Base-by-base conservation (phyloP, 768 basidiomycete species). In the Trametes villosa region DNA sequence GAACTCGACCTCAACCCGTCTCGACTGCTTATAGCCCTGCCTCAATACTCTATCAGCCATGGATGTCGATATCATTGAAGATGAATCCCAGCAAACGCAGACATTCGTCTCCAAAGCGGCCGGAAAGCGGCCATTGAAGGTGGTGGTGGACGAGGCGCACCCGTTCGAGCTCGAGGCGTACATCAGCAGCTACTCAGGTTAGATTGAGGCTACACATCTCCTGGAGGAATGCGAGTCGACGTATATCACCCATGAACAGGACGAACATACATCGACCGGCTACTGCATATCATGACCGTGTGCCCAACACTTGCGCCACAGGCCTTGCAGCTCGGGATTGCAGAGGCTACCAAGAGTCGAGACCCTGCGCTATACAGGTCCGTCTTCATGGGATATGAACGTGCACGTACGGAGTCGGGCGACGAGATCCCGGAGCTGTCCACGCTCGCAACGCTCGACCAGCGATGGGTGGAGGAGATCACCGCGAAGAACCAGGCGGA, bases 91-190 rank as follows among this genome's bases (percentile, higher is more conserved):
- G 4, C 20, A 22, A 9, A 7, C n/a, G 3, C 26, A 42, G 1
- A 34, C 18, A 7, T 18, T 40, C 1, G n/a, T 17, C 0, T 22
- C n/a, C 11, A 63, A 56, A 24, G 30, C 40, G 15, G 40, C 58
- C 1, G 58, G 61, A 6, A 62, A 60, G 63, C 52, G 58, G 11
- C 64, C 62, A 4, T 12, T 26, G 13, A 53, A 24, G 38, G 29
- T 68, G 0, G 59, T 59, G 13, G 81, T 94, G 15, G 88, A 94
- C 72, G 90, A 91, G 42, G 81, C 81, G 0, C 92, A 94, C 69
- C 92, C 94, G 4, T 95, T 94, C 70, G 94, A 96, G 70, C 83
- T 96, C 53, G 94, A 96, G 58, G 74, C 84, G 41, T 91, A 92
- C 72, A 86, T 88, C 59, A 78, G 87, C 42, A 83, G 84, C 53